Percentiles rank a stretch among this genome's conserved stretches.
These are phyloP conservation scores for Ocimum tenuiflorum DNA, from an alignment of 257 asterid genomes.

Conservation along the genomic window DNA sequence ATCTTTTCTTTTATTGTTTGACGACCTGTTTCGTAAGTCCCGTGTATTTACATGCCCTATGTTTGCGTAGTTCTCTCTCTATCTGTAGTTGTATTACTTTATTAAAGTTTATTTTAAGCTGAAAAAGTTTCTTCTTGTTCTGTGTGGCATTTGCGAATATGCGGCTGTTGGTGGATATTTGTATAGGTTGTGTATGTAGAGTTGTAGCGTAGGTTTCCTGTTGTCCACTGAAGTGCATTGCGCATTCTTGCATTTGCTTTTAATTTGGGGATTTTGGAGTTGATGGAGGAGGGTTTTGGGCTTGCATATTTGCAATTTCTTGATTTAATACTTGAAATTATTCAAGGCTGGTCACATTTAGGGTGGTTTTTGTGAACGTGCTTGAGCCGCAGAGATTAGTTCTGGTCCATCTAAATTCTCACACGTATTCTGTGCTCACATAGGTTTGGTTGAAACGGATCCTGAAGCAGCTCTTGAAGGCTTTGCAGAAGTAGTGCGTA, in stretches of 20 bases:
- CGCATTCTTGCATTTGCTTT: neutral
- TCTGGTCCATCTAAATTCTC: neutral
- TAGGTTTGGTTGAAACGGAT: constrained; percentile 83
- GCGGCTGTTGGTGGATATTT: constrained; percentile 3
- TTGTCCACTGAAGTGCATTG: neutral
- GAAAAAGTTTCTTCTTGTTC: neutral
- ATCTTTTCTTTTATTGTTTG: neutral
- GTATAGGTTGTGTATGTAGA: neutral
- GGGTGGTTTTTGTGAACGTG: neutral
- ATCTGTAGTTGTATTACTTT: neutral
- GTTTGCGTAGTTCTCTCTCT: neutral
- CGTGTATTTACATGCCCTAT: neutral
- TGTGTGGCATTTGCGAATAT: neutral
- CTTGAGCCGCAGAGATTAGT: neutral
- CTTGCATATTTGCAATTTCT: neutral
- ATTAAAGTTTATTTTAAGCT: neutral
- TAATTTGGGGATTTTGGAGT: neutral
- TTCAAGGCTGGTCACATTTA: too few species aligned
- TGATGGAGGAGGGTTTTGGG: neutral
- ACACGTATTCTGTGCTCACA: constrained; percentile 4
- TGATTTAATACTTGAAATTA: neutral
- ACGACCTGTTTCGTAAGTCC: neutral
- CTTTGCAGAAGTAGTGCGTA: constrained; percentile 74
- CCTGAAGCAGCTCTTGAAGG: constrained; percentile 97
- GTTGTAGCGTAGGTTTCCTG: neutral